Base-by-base conservation (phyloP, 2,329 filamentous ascomycete species). In the Tricladium varicosporioides region DNA sequence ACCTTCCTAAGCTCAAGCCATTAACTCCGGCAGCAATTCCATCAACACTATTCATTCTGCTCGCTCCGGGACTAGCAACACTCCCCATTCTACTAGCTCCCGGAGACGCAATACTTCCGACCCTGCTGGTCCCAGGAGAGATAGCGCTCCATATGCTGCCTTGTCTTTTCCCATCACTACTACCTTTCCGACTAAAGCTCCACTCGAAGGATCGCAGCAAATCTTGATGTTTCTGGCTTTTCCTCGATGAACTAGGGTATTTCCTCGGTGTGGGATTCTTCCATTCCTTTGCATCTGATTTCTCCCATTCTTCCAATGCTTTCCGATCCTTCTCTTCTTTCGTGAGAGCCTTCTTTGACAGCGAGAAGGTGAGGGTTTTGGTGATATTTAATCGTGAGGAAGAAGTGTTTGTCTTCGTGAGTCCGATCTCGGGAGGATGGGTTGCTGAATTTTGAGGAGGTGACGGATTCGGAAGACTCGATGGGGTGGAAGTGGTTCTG, bases 221-320 rank as follows among this genome's bases (percentile, higher is more conserved):
- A 49, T 66, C 60, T 33, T 64, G 60, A 54, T 63, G 59, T 2
- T 54, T 33, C 49, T 62, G 57, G 19, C 54, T 56, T 18, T 60
- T 56, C 27, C 51, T 54, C 22, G 22, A 27, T 27, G 22, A 27
- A 11, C 53, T 44, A 4, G 48, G 32, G 5, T 42, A 14, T 40
- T 40, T 40, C 15, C 46, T 53, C 18, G 33, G 33, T 5, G 22
- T 58, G 2, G 61, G 60, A n/a, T 40, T 32, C 18, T 54, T 56
- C 60, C 62, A 63, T 40, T 62, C 64, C 13, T 54, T 47, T 11
- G 55, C 48, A 43, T 66, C 64, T 8, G 53, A 47, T 14, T 54
- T 56, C 51, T 57, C 54, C 63, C 63, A 65, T n/a, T 58, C 54
- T 15, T 60, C 59, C 7, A 64, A 27, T 1, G 48, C 44, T 15